These are phyloP conservation scores for Sugiyamaella chiloensis DNA, from an alignment of 805 yeast species.

Conservation along the genomic window DNA sequence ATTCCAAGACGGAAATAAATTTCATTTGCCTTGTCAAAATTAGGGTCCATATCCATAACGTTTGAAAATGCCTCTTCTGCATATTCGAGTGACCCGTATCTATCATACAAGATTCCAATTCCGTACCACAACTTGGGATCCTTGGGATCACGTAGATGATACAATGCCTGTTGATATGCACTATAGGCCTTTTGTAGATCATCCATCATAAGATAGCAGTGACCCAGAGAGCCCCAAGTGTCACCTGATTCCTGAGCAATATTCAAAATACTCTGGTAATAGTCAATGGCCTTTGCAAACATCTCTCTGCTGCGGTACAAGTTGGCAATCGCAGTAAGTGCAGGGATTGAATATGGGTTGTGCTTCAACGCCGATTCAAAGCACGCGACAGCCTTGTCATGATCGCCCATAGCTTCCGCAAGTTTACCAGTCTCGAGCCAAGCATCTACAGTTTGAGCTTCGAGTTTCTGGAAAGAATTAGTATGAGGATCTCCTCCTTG, in stretches of 20 bases:
- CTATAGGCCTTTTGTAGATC: constrained; percentile 93
- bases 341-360: constrained; percentile 81
- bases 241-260: constrained; percentile 87
- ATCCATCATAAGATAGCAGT: constrained; percentile 94
- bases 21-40: constrained; percentile 93
- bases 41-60: constrained; percentile 92
- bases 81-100: constrained; percentile 93
- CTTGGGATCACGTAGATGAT: constrained; percentile 85
- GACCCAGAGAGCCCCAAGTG: constrained; percentile 93
- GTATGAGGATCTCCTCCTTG: constrained; percentile 3
- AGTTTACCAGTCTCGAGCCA: constrained; percentile 88
- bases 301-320: constrained; percentile 84
- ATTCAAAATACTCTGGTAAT: constrained; percentile 81
- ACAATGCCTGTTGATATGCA: constrained; percentile 93
- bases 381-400: constrained; percentile 83
- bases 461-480: constrained; percentile 27
- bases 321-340: constrained; percentile 81
- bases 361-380: constrained; percentile 85
- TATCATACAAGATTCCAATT: constrained; percentile 91
- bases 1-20: constrained; percentile 95
- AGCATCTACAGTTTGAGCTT: constrained; percentile 46
- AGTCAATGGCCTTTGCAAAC: constrained; percentile 91
- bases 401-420: constrained; percentile 86
- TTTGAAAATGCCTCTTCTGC: constrained; percentile 98
- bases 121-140: constrained; percentile 99